phyloP scores from a whole-genome alignment of 176 grass and related monocot species.

The Eragrostis curvula region DNA sequence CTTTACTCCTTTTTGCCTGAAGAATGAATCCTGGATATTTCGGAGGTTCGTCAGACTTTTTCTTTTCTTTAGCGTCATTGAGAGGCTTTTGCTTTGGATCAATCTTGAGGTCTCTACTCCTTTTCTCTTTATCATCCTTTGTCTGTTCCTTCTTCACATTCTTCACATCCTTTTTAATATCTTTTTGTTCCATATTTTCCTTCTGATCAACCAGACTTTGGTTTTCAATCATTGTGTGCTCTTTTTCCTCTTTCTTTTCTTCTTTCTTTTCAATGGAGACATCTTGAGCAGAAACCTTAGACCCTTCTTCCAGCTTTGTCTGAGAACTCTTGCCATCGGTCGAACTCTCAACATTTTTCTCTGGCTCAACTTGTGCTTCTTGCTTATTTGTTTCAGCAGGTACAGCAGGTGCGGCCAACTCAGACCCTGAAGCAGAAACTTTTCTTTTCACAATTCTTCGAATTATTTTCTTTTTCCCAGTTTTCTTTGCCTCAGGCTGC shows the following conservation, averaged over 20 bases:
- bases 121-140: conserved; percentile 72
- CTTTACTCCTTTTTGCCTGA: conserved; percentile 70
- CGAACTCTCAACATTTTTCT: conserved; percentile 52
- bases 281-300: conserved; percentile 49
- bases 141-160: conserved; percentile 48
- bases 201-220: conserved; percentile 43
- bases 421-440: conserved; percentile 46
- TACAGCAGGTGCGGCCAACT: conserved; percentile 42
- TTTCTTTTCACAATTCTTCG: conserved; percentile 92
- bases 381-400: conserved; percentile 58
- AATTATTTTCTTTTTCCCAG: conserved; percentile 91
- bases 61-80: conserved; percentile 67
- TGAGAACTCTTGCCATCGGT: conserved; percentile 32
- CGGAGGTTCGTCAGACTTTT: conserved; percentile 71
- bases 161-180: conserved; percentile 55
- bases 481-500: conserved; percentile 58
- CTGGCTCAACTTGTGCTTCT: conserved; percentile 44
- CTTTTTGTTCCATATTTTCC: conserved; percentile 48
- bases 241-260: conserved; percentile 48
- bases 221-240: conserved; percentile 14
- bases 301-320: conserved; percentile 55
- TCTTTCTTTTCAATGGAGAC: conserved; percentile 50
- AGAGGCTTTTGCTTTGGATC: conserved; percentile 61
- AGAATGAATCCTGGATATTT: conserved; percentile 95
- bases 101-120: conserved; percentile 54